A percentile compares a stretch with the other conserved stretches of the same genome.
These are phyloP conservation scores for Fusarium ambrosium DNA, from an alignment of 2,329 filamentous ascomycete genomes.

Conservation along the genomic window DNA sequence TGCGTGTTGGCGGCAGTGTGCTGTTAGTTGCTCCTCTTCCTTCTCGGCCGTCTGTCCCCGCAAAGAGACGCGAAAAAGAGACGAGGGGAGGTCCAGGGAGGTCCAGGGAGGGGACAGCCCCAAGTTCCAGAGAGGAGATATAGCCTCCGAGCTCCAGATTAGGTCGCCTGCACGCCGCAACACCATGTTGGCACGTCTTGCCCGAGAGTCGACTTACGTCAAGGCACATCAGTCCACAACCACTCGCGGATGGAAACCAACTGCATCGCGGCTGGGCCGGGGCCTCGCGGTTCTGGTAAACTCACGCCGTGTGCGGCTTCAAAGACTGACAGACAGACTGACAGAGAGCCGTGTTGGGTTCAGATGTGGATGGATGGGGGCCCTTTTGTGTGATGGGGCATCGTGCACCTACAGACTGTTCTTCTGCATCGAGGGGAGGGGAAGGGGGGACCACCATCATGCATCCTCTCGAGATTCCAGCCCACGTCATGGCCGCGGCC, in stretches of 20 bases:
- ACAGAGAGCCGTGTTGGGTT: constrained; percentile 34
- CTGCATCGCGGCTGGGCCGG: constrained; percentile 36
- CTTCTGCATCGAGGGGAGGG: constrained; percentile 41
- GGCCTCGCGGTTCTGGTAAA: constrained; percentile 28
- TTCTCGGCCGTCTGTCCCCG: constrained; percentile 38
- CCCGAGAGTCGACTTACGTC: constrained; percentile 45
- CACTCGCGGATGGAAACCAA: constrained; percentile 39
- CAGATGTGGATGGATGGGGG: constrained; percentile 32
- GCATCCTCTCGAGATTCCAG: constrained; percentile 29
- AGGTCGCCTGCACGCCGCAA: constrained; percentile 46
- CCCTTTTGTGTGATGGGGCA: constrained; percentile 43
- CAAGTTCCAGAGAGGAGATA: constrained; percentile 41
- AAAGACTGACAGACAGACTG: constrained; percentile 8
- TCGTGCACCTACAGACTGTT: constrained; percentile 42
- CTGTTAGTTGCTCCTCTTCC: constrained; percentile 42
- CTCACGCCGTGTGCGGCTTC: constrained; percentile 35
- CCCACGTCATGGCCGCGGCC: constrained; percentile 17
- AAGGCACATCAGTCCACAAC: constrained; percentile 48
- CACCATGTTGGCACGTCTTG: constrained; percentile 41
- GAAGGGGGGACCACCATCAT: constrained; percentile 36
- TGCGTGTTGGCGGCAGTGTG: constrained; percentile 43
- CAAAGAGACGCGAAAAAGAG: constrained; percentile 18
- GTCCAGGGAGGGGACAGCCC: constrained; percentile 34
- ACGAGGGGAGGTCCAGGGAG: constrained; percentile 19
- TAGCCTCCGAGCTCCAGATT: constrained; percentile 44